Conservation (phyloP, 83 land plant genomes). For the Larix sibirica region DNA sequence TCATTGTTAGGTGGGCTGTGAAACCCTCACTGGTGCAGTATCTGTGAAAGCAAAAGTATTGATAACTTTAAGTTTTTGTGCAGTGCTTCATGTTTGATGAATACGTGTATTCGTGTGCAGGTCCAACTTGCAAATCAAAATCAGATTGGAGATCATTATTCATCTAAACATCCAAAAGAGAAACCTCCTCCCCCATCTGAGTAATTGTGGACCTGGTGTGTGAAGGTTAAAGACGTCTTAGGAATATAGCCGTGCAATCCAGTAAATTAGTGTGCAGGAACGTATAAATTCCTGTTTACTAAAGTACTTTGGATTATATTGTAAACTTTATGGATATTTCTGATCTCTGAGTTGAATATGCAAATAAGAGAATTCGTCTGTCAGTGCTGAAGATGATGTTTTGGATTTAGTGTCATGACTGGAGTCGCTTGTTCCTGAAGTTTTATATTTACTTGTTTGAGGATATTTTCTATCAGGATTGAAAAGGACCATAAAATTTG, state of each 20-base stretch:
- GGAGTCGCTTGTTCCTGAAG: not conserved
- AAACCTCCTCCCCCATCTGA: constrained; percentile 26
- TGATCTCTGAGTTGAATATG: not conserved
- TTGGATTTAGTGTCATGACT: not conserved
- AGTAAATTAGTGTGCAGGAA: not conserved
- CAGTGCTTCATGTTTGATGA: constrained; percentile 1
- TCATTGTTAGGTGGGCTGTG: not conserved
- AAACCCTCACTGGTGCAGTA: not conserved
- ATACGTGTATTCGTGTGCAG: constrained; percentile 22
- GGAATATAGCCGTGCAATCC: not conserved
- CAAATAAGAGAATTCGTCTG: not conserved
- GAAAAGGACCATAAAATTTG: not conserved
- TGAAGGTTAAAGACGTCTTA: not conserved
- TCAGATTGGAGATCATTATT: constrained; percentile 68
- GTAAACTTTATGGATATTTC: not conserved
- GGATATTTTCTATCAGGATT: not conserved
- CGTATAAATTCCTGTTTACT: constrained; percentile 1
- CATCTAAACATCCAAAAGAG: constrained; percentile 82
- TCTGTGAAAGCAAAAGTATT: not conserved
- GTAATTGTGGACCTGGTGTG: not conserved
- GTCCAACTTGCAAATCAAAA: constrained; percentile 67
- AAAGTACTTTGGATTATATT: not conserved
- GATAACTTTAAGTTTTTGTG: not conserved
- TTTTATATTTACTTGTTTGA: not conserved
- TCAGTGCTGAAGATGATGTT: not conserved